Evolutionary conservation across 345 rosid species (phyloP), one percentile per base, ranked within the genome.

Genomic region (Eucalyptus regnans): DNA sequence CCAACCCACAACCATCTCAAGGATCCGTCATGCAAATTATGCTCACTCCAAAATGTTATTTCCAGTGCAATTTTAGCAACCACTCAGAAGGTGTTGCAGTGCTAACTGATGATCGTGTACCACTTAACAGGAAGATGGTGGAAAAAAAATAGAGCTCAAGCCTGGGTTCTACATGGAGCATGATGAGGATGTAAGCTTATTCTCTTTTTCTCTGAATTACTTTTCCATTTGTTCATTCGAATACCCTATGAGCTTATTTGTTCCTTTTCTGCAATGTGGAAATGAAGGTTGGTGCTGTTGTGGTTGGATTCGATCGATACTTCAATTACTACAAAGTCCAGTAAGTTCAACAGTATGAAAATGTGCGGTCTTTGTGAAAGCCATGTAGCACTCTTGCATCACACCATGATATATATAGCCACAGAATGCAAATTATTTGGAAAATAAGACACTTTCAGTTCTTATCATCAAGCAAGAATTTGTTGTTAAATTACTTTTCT

Each of bases 251-350:
- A 86, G 48, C 11, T 86, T 37, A 31, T 56, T 11, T 86, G 43
- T 50, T 43, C 11, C 1, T n/a, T 6, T 86, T 33, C 37, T 86
- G 60, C 29, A 18, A 41, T 20, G 83, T 76, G 83, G 48, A 76
- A 76, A 76, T 37, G 48, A 91, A 95, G 99, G 99, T 96, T 31
- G 99, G 99, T 84, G 99, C 98, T 90, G 98, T 98, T 88, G 99
- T 97, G 68, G 98, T 97, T 92, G 99, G 99, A 89, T 92, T 96
- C 87, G 99, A 97, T 88, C 98, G 98, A 41, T 90, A 89, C 89
- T 94, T 98, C 93, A 98, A 97, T 92, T 98, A 97, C 94, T 97
- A 94, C 94, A 98, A 98, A 93, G 92, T 98, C 87, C 99, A 96
- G 99, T 95, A 94, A 89, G 96, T 89, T 64, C 64, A 3, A 20